Evolutionary conservation across 2,329 filamentous ascomycete genomes (phyloP), one percentile per base, ranked within the genome.

Genomic region (Pseudocercospora cruenta): DNA sequence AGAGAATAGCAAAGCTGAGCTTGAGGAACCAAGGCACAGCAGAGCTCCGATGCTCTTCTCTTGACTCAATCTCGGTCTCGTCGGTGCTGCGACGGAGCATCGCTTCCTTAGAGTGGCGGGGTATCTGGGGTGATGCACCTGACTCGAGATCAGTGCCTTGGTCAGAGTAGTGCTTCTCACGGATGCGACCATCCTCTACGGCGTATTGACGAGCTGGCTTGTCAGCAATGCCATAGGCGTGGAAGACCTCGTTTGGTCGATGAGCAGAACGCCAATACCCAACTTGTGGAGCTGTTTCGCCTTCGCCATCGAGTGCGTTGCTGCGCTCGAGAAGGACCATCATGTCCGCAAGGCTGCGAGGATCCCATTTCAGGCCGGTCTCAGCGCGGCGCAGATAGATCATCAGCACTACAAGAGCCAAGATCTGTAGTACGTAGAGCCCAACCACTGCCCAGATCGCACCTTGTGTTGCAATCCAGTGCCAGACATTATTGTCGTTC

Each of bases 361-460:
- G 86, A 75, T 97, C 93, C 94, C 94, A 97, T 74, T 90, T 86
- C 68, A 97, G 82, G 0, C 93, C 93, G 0, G 93, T 96, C 31
- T 86, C 83, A 19, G 59, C 64, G 19, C 67, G 66, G 22, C 83
- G 79, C 62, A 85, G 81, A 69, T 87, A 90, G n/a, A 87, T 69
- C 68, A 90, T 80, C 9, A 94, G 76, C 1, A 87, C 78, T 10
- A 87, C 62, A 1, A 88, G 73, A 1, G 89, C 87, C 6, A 86
- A 71, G 1, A 90, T 74, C 55, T 94, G 80, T 3, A 93, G 77
- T 36, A 90, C 78, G 79, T 97, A 97, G 0, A 96, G 78, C 0
- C 82, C 88, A 31, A 95, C 86, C 26, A 93, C 82, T 0, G 89
- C 86, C 93, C 93, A 97, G 26, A 91, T 88, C 22, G 95, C 84